Base-by-base conservation (phyloP, 176 grass and related monocot genomes). In the Aegilops umbellulata region DNA sequence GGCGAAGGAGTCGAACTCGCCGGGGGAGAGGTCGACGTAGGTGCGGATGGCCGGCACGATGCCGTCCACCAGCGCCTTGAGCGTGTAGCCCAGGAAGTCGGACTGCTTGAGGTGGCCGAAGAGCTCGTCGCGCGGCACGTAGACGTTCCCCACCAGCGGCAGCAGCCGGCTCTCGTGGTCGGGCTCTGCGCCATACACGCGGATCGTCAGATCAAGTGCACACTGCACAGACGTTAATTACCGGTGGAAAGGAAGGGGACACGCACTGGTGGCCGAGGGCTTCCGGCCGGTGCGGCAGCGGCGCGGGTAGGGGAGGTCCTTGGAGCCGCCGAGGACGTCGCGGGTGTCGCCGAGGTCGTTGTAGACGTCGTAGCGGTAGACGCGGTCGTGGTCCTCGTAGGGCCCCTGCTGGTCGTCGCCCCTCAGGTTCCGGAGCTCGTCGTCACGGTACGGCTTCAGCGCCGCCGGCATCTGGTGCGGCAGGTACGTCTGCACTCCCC, bases 291-390 rank as follows among this genome's bases (percentile, higher is more conserved):
- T 69, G 66, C 66, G 66, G 66, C 66, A 34, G 66, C 66, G 66
- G 66, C 66, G 66, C 34, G 66, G 66, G 66, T 69, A 69, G 8
- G 66, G 66, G 31, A 69, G 31, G 31, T 69, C 66, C 66, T 69
- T 69, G 66, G 66, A 69, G 66, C 66, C 66, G 66, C 66, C 66
- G 31, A 69, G 66, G 66, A 69, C 17, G 17, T 34, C 29, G 17
- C 66, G 66, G 8, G 13, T 4, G 31, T 69, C 66, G 60, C 84
- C 84, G 23, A 78, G 84, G 65, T 86, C 84, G 24, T 69, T 69
- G 75, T 86, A 86, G 13, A 55, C 30, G 64, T 64, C 84, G n/a
- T 86, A 86, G n/a, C 42, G 41, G 42, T 86, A 86, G 30, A 86
- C 62, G 7, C 84, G 62, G 62, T 86, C 63, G 24, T 47, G 47